Base-by-base conservation (phyloP, 139 green algal species). In the Pleodorina starrii region DNA sequence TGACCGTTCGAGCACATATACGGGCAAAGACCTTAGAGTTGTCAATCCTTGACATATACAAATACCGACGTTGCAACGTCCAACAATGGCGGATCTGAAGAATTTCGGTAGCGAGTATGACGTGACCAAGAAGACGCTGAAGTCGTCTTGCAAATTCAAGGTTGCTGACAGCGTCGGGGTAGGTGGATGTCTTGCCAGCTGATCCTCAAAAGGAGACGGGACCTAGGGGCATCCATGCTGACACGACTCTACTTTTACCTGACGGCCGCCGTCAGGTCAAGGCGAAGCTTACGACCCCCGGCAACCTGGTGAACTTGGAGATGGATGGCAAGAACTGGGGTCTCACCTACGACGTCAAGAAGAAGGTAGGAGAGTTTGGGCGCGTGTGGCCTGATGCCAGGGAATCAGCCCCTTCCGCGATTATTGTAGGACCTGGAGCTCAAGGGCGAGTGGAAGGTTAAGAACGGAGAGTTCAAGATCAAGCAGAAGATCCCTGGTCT, bases 231-330 rank as follows among this genome's bases (percentile, higher is more conserved):
- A 12, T 21, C 3, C 60, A 72, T 72, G 27, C 68, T 80, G 72
- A 80, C 72, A 80, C 32, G 38, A 76, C 68, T 46, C 63, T 35
- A 32, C 12, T 32, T n/a, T 66, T 7, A 32, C 72, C 40, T 80
- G 72, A 80, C 68, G 68, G 68, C 68, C 68, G 68, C 68, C 68
- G 68, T 29, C 74, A 88, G 83, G n/a, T 88, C 66, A 88, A 88
- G 68, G 43, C 79, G 38, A 84, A 84, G 76, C 76, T 71, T n/a
- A 69, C 50, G 36, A 84, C 5, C 32, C 76, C 76, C 19, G 76
- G 32, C 5, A 71, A 84, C 51, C 40, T 32, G 36, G 21, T 66
- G 11, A 38, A 27, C 1, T 5, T 89, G 35, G 84, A 89, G 44
- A n/a, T 50, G 2, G 84, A 89, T 5, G 75, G 50, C 5, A 89